These are phyloP conservation scores for Xylaria digitata DNA, from an alignment of 2,329 filamentous ascomycete genomes.

Conservation along the genomic window DNA sequence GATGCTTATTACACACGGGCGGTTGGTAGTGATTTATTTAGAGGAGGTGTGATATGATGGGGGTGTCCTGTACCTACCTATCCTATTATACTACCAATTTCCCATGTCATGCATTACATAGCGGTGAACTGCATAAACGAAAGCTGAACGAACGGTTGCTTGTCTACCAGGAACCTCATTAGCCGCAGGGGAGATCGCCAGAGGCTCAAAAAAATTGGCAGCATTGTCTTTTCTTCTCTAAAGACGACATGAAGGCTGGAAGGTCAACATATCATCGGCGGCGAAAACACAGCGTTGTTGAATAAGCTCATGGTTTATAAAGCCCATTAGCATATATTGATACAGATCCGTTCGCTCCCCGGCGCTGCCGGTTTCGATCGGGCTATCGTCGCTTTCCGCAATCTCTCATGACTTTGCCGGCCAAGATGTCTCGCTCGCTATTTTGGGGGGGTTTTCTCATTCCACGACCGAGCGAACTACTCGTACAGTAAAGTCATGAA, in stretches of 20 bases:
- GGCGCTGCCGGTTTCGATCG: slow-evolving; percentile 19
- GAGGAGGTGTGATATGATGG: not conserved
- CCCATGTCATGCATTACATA: not conserved
- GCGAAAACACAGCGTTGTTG: not conserved
- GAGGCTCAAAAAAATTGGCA: slow-evolving; percentile 7
- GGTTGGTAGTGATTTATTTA: not conserved
- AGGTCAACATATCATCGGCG: not conserved
- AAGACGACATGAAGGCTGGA: not conserved
- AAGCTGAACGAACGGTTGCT: not conserved
- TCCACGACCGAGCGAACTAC: not conserved
- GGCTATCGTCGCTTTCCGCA: not conserved
- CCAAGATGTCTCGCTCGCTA: slow-evolving; percentile 1
- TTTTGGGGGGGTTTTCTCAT: not conserved
- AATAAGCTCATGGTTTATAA: not conserved
- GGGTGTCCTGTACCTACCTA: not conserved
- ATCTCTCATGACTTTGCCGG: not conserved
- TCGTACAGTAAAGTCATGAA: not conserved
- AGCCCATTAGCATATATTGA: not conserved
- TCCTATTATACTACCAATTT: not conserved
- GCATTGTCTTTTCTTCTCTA: not conserved
- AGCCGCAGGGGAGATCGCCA: slow-evolving; percentile 18
- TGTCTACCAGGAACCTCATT: not conserved
- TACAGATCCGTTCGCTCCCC: slow-evolving; percentile 10
- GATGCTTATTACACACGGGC: slow-evolving; percentile 26
- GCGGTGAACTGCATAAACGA: not conserved